Conservation (phyloP, 345 rosid species). For the Eutrema yunnanense region DNA sequence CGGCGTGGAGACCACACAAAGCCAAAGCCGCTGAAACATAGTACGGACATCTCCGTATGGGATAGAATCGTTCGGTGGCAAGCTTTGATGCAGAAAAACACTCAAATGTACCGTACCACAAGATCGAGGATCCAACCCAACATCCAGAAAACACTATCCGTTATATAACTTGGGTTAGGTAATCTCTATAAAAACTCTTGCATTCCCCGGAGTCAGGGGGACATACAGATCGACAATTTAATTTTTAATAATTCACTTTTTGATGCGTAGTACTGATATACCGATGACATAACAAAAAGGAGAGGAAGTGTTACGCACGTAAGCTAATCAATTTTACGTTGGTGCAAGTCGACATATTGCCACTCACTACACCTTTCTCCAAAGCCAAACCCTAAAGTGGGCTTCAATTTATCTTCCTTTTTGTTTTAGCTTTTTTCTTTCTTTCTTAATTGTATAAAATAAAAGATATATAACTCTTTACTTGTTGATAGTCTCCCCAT, state of each 20-base stretch:
- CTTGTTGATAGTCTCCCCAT: background rate
- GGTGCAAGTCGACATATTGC: slow-evolving; percentile 28
- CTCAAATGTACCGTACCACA: too few relatives aligned
- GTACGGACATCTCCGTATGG: too few relatives aligned
- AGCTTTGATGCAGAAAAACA: too few relatives aligned
- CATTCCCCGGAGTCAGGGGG: too few relatives aligned
- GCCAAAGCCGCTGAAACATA: too few relatives aligned
- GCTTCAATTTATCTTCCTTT: slow-evolving; percentile 15
- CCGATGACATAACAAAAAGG: background rate
- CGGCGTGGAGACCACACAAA: too few relatives aligned
- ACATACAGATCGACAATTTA: background rate
- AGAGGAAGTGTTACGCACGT: slow-evolving; percentile 21
- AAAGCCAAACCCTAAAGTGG: slow-evolving; percentile 24
- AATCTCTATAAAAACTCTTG: too few relatives aligned
- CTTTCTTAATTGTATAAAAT: background rate
- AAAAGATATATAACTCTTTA: background rate
- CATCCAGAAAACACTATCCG: too few relatives aligned
- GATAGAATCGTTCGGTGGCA: too few relatives aligned
- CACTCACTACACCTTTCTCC: slow-evolving; percentile 30
- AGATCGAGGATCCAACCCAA: too few relatives aligned
- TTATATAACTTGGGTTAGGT: too few relatives aligned
- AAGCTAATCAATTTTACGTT: slow-evolving; percentile 16
- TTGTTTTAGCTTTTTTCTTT: background rate
- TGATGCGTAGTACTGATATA: background rate
- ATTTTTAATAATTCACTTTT: background rate